Evolutionary conservation across 2,329 filamentous ascomycete species (phyloP), one percentile per base, ranked within the genome.

Genomic region (Ophiostoma ulmi): DNA sequence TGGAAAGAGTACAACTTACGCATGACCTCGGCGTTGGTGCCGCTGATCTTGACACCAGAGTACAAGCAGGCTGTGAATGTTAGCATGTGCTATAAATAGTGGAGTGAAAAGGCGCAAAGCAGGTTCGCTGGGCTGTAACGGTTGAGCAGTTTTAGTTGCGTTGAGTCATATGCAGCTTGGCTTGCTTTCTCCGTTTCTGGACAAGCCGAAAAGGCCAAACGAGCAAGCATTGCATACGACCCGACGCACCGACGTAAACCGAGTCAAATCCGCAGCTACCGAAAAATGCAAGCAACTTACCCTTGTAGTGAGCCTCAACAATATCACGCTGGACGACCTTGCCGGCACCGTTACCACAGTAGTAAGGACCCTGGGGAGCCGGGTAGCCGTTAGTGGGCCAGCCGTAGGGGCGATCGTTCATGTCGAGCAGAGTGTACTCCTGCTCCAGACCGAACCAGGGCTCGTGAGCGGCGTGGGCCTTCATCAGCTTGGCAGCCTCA

Each of bases 1-100:
- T 39, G 36, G 10, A 48, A n/a, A 10, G 58, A 20, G 8, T 17
- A 39, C 26, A 69, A 72, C 72, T 31, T 73, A 74, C 72, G 74
- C 92, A 97, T 97, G 78, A 99, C 95, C 87, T 99, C 95, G 75
- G 95, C 95, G 82, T 99, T 99, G 84, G 95, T 98, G 78, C 95
- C 95, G 36, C 94, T 97, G 82, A 99, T 98, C 81, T 94, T 90
- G 83, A 99, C 87, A 72, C 91, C 90, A 73, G 94, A 88, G 81
- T 93, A 97, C 81, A 98, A 80, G 86, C 87, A 97, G 72, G 81
- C 72, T 73, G 10, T 17, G 52, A 5, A 58, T 41, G 71, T 72
- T 70, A 71, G 67, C 70, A 67, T 63, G 35, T 44, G 58, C 20
- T 20, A 6, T 1, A 35, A 20, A 35, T 31, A 20, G 58, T 58